A percentile compares a stretch with the other conserved stretches of the same genome.
Conservation (phyloP, 306 rosid species). For the Vigna unguiculata region DNA sequence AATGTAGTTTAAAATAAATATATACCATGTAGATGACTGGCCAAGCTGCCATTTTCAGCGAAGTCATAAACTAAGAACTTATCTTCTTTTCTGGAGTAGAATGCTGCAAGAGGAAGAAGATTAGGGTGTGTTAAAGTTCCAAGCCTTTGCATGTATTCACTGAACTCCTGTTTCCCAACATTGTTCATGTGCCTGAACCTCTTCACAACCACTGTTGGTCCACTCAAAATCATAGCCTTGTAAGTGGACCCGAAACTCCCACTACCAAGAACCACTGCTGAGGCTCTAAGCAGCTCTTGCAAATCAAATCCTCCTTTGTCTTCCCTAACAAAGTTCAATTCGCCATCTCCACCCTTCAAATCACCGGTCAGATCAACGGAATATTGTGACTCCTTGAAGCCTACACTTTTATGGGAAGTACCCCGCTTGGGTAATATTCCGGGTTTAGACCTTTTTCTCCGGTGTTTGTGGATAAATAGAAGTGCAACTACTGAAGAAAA, state of each 20-base stretch:
- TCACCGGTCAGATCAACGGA: constrained; percentile 41
- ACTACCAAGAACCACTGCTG: constrained; percentile 77
- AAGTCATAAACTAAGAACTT: constrained; percentile 59
- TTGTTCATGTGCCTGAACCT: constrained; percentile 74
- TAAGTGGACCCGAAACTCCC: constrained; percentile 80
- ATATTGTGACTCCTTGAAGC: constrained; percentile 37
- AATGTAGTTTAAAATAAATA: neutral
- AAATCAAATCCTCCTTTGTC: constrained; percentile 57
- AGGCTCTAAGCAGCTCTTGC: constrained; percentile 71
- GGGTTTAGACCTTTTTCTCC: neutral
- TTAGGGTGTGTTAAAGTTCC: constrained; percentile 70
- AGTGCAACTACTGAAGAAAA: constrained; percentile 40
- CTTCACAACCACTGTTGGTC: constrained; percentile 72
- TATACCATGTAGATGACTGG: constrained; percentile 69
- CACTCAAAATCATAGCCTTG: constrained; percentile 64
- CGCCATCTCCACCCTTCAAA: constrained; percentile 48
- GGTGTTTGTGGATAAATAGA: constrained; percentile 30
- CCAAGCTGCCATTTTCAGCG: constrained; percentile 61
- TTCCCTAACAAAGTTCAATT: constrained; percentile 56
- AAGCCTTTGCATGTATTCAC: constrained; percentile 62
- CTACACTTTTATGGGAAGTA: constrained; percentile 14
- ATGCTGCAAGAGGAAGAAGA: constrained; percentile 59
- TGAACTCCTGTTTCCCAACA: constrained; percentile 61
- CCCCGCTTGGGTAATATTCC: neutral
- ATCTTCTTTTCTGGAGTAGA: constrained; percentile 60